phyloP scores from a whole-genome alignment of 2,329 filamentous ascomycete genomes.

The Colletotrichum sp. region DNA sequence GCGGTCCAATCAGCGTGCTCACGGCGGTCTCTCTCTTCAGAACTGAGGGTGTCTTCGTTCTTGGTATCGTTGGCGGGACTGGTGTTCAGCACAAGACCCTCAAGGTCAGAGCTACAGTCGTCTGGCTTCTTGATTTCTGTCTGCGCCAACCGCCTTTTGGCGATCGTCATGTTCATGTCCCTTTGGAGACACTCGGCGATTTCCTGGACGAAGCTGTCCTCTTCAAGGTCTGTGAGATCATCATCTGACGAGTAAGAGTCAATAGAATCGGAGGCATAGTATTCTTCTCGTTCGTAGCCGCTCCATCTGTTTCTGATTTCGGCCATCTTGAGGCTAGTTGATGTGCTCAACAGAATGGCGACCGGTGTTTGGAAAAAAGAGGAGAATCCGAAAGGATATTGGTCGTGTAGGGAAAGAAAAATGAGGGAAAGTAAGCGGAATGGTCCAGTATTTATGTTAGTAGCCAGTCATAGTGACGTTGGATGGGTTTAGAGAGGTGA shows the following conservation, averaged over 20 bases:
- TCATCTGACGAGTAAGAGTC: not conserved
- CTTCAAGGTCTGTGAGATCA: not conserved
- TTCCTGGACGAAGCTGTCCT: not conserved
- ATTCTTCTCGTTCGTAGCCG: not conserved
- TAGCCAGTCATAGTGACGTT: not conserved
- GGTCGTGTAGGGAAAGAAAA: not conserved
- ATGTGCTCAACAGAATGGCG: rapidly evolving
- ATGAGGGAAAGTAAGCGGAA: rapidly evolving
- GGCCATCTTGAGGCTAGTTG: not conserved
- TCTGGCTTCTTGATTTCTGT: not conserved
- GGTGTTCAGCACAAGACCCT: not conserved
- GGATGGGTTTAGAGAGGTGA: not conserved
- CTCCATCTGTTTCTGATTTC: rapidly evolving
- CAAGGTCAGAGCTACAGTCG: not conserved
- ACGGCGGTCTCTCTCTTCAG: not conserved
- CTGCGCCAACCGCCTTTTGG: not conserved
- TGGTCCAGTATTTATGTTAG: not conserved
- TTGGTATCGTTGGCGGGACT: not conserved
- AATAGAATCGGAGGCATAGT: not conserved
- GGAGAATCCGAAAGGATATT: no score
- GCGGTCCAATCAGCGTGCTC: not conserved
- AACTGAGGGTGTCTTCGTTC: not conserved
- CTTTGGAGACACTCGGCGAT: not conserved
- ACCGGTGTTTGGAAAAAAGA: not conserved
- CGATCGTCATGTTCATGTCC: not conserved